phyloP scores from a whole-genome alignment of 371 early-diverging fungal genomes.

The Lichtheimia ornata region DNA sequence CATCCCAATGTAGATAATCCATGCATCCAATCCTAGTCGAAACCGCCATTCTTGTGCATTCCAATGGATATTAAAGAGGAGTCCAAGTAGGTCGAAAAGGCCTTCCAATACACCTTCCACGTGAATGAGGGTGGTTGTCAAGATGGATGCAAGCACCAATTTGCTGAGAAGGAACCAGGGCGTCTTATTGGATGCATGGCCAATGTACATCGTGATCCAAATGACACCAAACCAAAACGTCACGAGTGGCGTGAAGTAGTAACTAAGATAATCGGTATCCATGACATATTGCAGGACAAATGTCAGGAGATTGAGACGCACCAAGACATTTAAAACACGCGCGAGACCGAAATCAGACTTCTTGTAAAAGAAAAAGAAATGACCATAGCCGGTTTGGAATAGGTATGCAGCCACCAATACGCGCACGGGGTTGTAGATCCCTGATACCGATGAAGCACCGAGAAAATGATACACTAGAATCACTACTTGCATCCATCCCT shows the following conservation, averaged over 20 bases:
- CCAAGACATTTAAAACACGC: constrained; percentile 62
- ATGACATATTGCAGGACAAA: constrained; percentile 65
- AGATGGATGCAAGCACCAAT: constrained; percentile 38
- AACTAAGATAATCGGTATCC: constrained; percentile 68
- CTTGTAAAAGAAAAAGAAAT: constrained; percentile 69
- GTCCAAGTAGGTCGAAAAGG: constrained; percentile 34
- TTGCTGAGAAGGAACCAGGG: constrained; percentile 51
- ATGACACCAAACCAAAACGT: constrained; percentile 71
- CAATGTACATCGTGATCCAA: constrained; percentile 65
- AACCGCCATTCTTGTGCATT: constrained; percentile 67
- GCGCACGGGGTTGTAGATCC: constrained; percentile 72
- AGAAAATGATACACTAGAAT: constrained; percentile 76
- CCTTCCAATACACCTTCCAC: constrained; percentile 44
- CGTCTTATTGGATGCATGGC: constrained; percentile 44
- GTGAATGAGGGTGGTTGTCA: constrained; percentile 43
- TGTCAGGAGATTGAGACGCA: constrained; percentile 72
- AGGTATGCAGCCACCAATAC: constrained; percentile 74
- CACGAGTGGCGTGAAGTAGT: constrained; percentile 78
- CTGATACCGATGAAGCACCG: constrained; percentile 63
- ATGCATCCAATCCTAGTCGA: constrained; percentile 61
- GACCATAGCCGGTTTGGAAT: constrained; percentile 84
- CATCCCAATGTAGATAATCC: constrained; percentile 65
- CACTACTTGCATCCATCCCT: constrained; percentile 84
- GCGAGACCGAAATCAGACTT: constrained; percentile 66
- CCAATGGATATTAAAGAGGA: constrained; percentile 56